Conservation (phyloP, 2,329 filamentous ascomycete genomes). For the Hymenoscyphus fructigenus region DNA sequence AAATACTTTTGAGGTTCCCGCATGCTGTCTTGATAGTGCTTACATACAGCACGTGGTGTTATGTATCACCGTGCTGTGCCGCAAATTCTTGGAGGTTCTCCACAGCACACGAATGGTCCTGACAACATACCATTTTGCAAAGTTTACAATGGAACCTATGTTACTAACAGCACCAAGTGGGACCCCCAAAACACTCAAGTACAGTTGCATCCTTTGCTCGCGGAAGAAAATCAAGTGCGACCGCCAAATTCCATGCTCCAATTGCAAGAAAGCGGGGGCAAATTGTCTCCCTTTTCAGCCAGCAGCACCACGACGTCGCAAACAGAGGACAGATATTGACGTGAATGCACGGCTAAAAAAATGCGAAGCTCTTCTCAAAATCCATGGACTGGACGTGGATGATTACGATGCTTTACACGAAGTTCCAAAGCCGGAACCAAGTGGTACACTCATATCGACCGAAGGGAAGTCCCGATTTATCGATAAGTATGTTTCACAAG, state of each 20-base stretch:
- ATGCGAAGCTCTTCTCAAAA: slow-evolving; percentile 9
- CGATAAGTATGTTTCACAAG: slow-evolving; percentile 2
- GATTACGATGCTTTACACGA: not conserved
- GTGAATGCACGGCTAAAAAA: slow-evolving; percentile 5
- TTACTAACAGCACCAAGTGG: no score
- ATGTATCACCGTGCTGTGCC: no score
- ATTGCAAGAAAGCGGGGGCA: slow-evolving; percentile 10
- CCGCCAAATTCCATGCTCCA: slow-evolving; percentile 8
- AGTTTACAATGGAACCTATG: no score
- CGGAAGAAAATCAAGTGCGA: slow-evolving; percentile 13
- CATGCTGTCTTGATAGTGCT: no score
- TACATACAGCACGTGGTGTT: no score
- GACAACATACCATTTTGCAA: no score
- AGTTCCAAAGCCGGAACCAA: not conserved
- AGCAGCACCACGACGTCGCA: slow-evolving; percentile 1
- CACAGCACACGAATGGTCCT: no score
- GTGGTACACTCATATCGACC: not conserved
- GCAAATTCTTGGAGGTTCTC: no score
- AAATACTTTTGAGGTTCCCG: no score
- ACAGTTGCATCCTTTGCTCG: no score
- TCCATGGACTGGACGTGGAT: slow-evolving; percentile 3
- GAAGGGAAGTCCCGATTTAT: slow-evolving; percentile 3
- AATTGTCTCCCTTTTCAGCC: slow-evolving; percentile 9
- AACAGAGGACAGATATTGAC: not conserved
- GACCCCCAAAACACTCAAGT: no score